These are phyloP conservation scores for Marchantia polymorpha DNA, from an alignment of 225 moss, liverwort and hornwort species.

Conservation along the genomic window DNA sequence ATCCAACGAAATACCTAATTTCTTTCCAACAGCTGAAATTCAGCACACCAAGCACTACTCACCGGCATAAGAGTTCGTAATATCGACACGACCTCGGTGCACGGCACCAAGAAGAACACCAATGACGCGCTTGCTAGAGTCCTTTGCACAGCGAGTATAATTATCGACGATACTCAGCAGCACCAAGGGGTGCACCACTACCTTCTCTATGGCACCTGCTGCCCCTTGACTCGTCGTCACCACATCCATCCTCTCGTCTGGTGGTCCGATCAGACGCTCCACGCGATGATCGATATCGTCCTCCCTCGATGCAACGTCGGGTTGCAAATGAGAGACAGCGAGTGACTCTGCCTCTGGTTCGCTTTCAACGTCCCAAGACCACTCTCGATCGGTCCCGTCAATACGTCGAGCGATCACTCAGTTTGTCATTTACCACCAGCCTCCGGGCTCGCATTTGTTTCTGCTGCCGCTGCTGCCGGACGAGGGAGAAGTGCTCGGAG, in stretches of 20 bases:
- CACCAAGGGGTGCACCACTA: constrained; percentile 98
- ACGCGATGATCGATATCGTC: neutral
- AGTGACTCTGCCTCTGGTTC: too few relatives aligned
- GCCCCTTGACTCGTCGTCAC: constrained; percentile 72
- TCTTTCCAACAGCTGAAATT: neutral
- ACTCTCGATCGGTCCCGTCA: too few relatives aligned
- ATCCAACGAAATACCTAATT: too few relatives aligned
- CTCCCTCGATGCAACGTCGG: neutral
- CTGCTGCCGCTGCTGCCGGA: too few relatives aligned
- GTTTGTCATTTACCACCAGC: too few relatives aligned
- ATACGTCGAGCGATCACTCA: too few relatives aligned
- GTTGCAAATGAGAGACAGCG: too few relatives aligned
- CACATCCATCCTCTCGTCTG: constrained; percentile 61
- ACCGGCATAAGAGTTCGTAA: constrained; percentile 99
- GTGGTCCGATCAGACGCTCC: neutral
- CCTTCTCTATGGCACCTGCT: constrained; percentile 79
- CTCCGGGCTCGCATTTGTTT: too few relatives aligned
- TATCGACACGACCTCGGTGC: constrained; percentile 94
- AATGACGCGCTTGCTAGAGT: constrained; percentile 86
- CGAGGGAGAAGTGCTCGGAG: too few relatives aligned
- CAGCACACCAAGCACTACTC: neutral
- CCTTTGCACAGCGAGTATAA: constrained; percentile 96
- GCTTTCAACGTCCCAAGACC: too few relatives aligned
- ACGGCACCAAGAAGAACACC: constrained; percentile 81
- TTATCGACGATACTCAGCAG: constrained; percentile 96